Percentiles rank a stretch among this genome's conserved stretches.
phyloP scores from a whole-genome alignment of 164 flowering plant species.

The Platanus orientalis region DNA sequence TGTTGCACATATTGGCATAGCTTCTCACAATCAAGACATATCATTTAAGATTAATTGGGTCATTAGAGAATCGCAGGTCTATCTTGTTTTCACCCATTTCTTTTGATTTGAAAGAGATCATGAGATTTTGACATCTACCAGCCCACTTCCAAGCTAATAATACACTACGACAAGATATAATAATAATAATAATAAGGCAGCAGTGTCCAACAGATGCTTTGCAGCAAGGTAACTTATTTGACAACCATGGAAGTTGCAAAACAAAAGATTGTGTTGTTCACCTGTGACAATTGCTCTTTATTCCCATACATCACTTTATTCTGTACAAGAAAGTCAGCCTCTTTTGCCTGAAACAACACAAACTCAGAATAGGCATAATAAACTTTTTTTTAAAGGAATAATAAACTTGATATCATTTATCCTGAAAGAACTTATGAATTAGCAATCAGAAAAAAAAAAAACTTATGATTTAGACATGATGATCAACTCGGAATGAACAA shows the following conservation, averaged over 20 bases:
- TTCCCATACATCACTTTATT: conserved; percentile 69
- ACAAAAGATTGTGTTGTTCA: conserved; percentile 13
- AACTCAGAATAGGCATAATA: neutral
- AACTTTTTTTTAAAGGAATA: conserved; percentile 8
- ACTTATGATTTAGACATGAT: neutral
- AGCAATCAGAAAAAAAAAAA: conserved; percentile 3
- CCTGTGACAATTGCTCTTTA: conserved; percentile 90
- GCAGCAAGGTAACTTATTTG: too few relatives aligned
- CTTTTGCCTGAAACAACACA: conserved; percentile 56
- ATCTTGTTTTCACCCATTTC: too few relatives aligned
- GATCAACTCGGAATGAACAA: conserved; percentile 7
- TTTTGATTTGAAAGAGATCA: too few relatives aligned
- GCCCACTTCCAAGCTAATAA: too few relatives aligned
- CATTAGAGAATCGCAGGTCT: too few relatives aligned
- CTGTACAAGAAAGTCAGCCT: conserved; percentile 72
- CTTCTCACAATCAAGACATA: too few relatives aligned
- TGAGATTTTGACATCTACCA: too few relatives aligned
- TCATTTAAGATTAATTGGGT: too few relatives aligned
- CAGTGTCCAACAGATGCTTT: too few relatives aligned
- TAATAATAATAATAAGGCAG: too few relatives aligned
- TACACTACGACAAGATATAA: too few relatives aligned
- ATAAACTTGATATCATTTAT: neutral
- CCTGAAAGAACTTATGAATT: neutral
- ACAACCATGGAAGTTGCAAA: neutral
- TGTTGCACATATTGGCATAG: too few relatives aligned